Base-by-base conservation (phyloP, 2,329 filamentous ascomycete species). In the Pseudogymnoascus sp. region DNA sequence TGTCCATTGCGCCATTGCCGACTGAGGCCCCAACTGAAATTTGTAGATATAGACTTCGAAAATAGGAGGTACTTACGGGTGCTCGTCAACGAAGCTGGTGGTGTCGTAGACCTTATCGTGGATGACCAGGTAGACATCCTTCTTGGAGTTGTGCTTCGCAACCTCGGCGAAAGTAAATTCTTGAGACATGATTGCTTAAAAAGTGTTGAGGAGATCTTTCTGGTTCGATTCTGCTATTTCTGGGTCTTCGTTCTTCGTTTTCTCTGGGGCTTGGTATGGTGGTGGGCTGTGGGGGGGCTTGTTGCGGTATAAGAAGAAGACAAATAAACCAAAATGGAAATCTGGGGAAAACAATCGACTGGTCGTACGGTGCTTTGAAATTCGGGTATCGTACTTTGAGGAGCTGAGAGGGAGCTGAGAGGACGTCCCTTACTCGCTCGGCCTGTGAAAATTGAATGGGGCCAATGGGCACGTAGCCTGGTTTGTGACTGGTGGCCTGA, bases 71-170 rank as follows among this genome's bases (percentile, higher is more conserved):
- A 84, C 85, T 79, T 81, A 88, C 85, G 95, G 95, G 78, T 99
- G 95, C 87, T 99, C 95, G 76, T 97, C 93, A 70, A 97, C 82
- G 78, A 99, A 99, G 78, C 88, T 89, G 73, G 87, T 84, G 75
- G 82, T 78, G 77, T 97, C 86, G 85, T 97, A 99, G 80, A 99
- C 88, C 83, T 96, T 96, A 79, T 96, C 93, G 81, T 97, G 91
- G 72, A 99, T 86, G 68, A 97, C 88, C 73, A 97, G 76, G 81
- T 84, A 96, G 68, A 96, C 81, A 77, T 97, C 92, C 84, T 92
- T 96, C 87, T 97, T 97, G 78, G 84, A 87, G 81, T 88, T 90
- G 84, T 96, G 91, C 79, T 86, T 85, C 67, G 89, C 83, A 78
- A 96, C 85, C 77, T 96, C 90, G 73, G 88, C 82, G 79, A 87